Evolutionary conservation across 2,329 filamentous ascomycete genomes (phyloP), one percentile per base, ranked within the genome.

Genomic region (Macrophomina pseudophaseolina): DNA sequence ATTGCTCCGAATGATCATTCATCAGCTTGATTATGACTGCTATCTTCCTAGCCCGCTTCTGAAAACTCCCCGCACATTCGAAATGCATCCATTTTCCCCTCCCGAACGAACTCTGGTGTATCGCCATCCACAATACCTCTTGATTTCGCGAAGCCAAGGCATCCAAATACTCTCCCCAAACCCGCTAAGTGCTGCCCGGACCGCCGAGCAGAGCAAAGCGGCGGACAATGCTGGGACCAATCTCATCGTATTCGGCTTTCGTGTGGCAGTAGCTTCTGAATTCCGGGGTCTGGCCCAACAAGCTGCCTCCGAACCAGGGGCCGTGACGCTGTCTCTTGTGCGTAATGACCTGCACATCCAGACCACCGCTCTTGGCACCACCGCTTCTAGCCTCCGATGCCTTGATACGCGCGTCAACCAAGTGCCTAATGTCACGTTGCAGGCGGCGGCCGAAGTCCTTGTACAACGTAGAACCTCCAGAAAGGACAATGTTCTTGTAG

Each of bases 401-500:
- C 73, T 91, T 89, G 76, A 99, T 97, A 72, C 95, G 88, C 18
- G 90, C 93, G 76, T 99, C 95, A 49, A 98, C 95, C 67, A 99
- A 83, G 77, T 97, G 93, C 81, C 95, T 92, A 77, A 99, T 99
- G 77, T 99, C 96, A 77, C 95, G 90, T 83, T 99, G 96, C 84
- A 99, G 85, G 77, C 95, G 89, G 71, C 95, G 89, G 32, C 95
- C 95, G 80, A 99, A 99, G 81, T 99, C 94, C 82, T 98, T 97
- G 87, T 98, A 99, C 69, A 99, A 84, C 28, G 95, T 99, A 72
- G 94, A 97, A 74, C 95, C 95, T 77, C 95, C 95, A 3, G 94
- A 98, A 44, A 99, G 86, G 42, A 99, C 95, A 81, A 99, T 99
- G 82, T 99, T 99, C 88, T 99, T 99, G 88, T 99, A 99, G 44